Evolutionary conservation across 2,329 filamentous ascomycete genomes (phyloP).

Genomic region (Penicillium carneum): DNA sequence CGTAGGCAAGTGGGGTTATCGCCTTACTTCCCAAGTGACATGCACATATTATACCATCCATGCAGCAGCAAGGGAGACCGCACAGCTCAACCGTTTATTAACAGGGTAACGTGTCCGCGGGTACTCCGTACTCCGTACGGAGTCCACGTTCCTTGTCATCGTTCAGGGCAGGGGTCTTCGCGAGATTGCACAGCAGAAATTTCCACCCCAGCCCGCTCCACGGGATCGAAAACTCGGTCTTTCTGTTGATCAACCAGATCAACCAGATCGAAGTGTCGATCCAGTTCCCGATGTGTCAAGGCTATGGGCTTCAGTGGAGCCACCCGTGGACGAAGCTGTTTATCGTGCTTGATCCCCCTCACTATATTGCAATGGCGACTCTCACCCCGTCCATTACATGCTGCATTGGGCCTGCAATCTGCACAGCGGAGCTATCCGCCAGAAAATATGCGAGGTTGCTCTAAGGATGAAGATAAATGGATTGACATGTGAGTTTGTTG

Average conservation of each 20-base stretch:
- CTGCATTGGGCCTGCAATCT: neutral
- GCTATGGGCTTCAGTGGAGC: conserved; percentile 7
- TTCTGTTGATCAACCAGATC: conserved; percentile 10
- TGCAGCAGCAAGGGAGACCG: neutral
- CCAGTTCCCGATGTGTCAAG: conserved; percentile 32
- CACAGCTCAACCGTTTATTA: neutral
- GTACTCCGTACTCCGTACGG: neutral
- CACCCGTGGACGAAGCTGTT: neutral
- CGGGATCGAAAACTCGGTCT: neutral
- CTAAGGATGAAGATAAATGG: neutral
- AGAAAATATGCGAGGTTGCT: neutral
- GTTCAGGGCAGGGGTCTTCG: neutral
- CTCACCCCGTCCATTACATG: neutral
- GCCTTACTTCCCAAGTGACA: neutral
- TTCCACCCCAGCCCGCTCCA: neutral
- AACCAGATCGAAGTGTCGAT: conserved; percentile 24
- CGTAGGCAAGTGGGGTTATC: neutral
- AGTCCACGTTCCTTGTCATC: conserved; percentile 1
- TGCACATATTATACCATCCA: neutral
- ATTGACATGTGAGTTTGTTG: neutral
- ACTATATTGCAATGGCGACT: neutral
- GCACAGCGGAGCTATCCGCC: neutral
- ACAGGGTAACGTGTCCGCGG: neutral
- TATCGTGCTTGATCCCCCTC: neutral
- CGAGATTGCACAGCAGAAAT: neutral